A percentile compares a stretch with the other conserved stretches of the same genome.
Conservation (phyloP, 2,329 filamentous ascomycete genomes). For the Scytalidium sp. region DNA sequence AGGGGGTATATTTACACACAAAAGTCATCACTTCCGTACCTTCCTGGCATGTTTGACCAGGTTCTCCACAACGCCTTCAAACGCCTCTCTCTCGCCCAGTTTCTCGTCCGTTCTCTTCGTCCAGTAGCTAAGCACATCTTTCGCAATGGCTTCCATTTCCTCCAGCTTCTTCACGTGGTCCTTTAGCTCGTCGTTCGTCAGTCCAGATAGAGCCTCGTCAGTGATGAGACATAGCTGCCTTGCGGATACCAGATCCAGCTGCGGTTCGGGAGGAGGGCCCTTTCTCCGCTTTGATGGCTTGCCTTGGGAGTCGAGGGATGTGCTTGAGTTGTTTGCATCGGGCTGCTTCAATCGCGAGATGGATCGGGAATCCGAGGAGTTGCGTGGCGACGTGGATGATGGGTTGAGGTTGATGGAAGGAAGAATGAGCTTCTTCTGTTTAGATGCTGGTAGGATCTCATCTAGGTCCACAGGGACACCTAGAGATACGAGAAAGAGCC, state of each 20-base stretch:
- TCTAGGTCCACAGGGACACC: conserved; percentile 96
- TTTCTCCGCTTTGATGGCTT: conserved; percentile 44
- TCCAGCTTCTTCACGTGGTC: conserved; percentile 69
- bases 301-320: conserved; percentile 58
- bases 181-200: conserved; percentile 74
- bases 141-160: conserved; percentile 67
- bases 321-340: conserved; percentile 51
- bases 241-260: conserved; percentile 76
- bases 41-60: conserved; percentile 88
- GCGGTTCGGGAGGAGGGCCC: conserved; percentile 66
- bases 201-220: conserved; percentile 74
- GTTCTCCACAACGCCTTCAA: conserved; percentile 96
- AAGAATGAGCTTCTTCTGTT: conserved; percentile 95
- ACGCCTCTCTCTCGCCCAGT: conserved; percentile 85
- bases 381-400: conserved; percentile 49
- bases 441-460: conserved; percentile 93
- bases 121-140: conserved; percentile 84
- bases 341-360: conserved; percentile 24
- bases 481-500: conserved; percentile 91
- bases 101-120: conserved; percentile 81
- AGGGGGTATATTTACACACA: neutral
- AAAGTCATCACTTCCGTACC: conserved; percentile 62
- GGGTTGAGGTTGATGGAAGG: conserved; percentile 65
- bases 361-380: conserved; percentile 48
- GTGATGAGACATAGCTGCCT: conserved; percentile 80